These are phyloP conservation scores for Circinella minor DNA, from an alignment of 371 early-diverging fungal genomes.

Conservation along the genomic window DNA sequence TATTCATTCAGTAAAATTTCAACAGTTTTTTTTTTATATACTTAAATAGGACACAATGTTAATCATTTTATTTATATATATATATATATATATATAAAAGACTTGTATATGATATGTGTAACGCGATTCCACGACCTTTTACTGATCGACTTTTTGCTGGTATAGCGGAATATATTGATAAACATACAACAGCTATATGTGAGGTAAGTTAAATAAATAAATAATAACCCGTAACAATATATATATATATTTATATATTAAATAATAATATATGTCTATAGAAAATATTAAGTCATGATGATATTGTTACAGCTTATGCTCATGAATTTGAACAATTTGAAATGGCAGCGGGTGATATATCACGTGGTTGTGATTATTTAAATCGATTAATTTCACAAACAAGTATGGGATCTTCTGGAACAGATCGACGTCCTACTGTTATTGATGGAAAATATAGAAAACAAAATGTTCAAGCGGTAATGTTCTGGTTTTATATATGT, in stretches of 20 bases:
- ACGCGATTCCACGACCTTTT: constrained; percentile 75
- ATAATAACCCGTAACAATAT: too few species aligned
- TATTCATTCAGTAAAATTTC: too few species aligned
- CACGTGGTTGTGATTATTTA: constrained; percentile 76
- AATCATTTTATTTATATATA: background rate
- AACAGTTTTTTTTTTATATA: too few species aligned
- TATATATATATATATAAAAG: constrained; percentile 23
- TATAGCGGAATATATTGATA: constrained; percentile 71
- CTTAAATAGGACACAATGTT: too few species aligned
- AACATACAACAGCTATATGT: constrained; percentile 58
- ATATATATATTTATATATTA: background rate
- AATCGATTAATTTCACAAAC: constrained; percentile 61
- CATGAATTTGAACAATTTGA: constrained; percentile 73
- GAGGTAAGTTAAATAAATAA: constrained; percentile 42
- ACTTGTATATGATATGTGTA: constrained; percentile 69
- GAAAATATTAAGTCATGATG: constrained; percentile 67
- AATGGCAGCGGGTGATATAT: constrained; percentile 66
- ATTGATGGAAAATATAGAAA: constrained; percentile 59
- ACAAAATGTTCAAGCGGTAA: constrained; percentile 73
- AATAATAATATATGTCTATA: constrained; percentile 16
- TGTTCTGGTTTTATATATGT: background rate
- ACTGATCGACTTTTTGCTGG: constrained; percentile 72
- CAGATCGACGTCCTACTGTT: constrained; percentile 47
- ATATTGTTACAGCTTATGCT: constrained; percentile 77
- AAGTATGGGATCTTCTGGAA: constrained; percentile 22